Evolutionary conservation across 2,329 filamentous ascomycete species (phyloP).

Genomic region (Epichloe sp.): DNA sequence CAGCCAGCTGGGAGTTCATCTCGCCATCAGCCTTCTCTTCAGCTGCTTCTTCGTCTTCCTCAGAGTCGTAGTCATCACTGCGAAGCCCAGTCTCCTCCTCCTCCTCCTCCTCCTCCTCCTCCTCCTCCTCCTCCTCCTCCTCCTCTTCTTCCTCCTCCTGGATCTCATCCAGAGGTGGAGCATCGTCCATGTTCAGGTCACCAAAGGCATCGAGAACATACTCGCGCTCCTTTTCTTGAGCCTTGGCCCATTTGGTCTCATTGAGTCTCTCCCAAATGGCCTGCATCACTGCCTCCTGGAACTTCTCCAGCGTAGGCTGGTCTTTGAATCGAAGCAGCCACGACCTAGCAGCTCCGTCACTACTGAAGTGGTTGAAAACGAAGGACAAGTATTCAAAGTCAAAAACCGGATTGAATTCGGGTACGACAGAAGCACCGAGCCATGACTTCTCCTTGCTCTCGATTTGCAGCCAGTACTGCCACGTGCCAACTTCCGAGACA

Average conservation of each 20-base stretch:
- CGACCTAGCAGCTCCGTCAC: slow-evolving; percentile 82
- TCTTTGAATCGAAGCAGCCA: slow-evolving; percentile 92
- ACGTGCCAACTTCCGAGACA: slow-evolving; percentile 76
- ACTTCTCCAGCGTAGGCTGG: slow-evolving; percentile 64
- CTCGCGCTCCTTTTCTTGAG: slow-evolving; percentile 82
- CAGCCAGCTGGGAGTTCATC: slow-evolving; percentile 84
- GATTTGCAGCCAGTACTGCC: slow-evolving; percentile 94
- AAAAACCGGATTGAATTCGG: slow-evolving; percentile 95
- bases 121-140: slow-evolving; percentile 46
- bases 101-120: slow-evolving; percentile 49
- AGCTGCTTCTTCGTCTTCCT: slow-evolving; percentile 59
- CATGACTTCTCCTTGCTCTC: slow-evolving; percentile 63
- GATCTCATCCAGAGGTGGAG: slow-evolving; percentile 28
- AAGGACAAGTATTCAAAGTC: slow-evolving; percentile 99
- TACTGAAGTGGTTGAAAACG: slow-evolving; percentile 93
- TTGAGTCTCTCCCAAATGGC: slow-evolving; percentile 95
- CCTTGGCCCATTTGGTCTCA: slow-evolving; percentile 84
- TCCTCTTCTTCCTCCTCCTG: slow-evolving; percentile 41
- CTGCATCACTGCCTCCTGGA: slow-evolving; percentile 90
- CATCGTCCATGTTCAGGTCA: slow-evolving; percentile 84
- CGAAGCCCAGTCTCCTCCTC: slow-evolving; percentile 52
- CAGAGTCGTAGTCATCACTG: slow-evolving; percentile 55
- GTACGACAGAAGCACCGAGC: slow-evolving; percentile 73
- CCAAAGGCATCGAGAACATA: slow-evolving; percentile 95
- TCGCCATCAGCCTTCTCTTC: slow-evolving; percentile 65